Conservation (phyloP, 2,329 filamentous ascomycete species). For the Emergomyces africanus region DNA sequence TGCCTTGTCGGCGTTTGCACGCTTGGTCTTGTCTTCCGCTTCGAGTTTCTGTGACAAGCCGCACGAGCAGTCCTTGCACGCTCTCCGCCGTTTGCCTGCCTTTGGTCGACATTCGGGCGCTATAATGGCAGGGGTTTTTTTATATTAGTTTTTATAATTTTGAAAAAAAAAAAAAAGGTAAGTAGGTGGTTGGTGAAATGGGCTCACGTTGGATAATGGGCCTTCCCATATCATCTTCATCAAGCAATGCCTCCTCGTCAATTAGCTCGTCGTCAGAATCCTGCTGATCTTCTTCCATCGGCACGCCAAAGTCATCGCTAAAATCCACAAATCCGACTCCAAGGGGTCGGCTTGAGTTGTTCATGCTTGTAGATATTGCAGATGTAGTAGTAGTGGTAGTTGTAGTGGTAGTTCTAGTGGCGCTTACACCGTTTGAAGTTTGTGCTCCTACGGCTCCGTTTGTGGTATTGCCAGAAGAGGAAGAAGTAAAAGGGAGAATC, state of each 20-base stretch:
- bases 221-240: constrained; percentile 67
- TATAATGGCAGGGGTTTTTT: constrained; percentile 19
- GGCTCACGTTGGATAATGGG: constrained; percentile 66
- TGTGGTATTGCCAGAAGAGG: background rate
- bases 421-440: constrained; percentile 14
- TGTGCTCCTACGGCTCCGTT: constrained; percentile 13
- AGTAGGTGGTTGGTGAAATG: background rate
- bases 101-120: constrained; percentile 81
- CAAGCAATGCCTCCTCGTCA: constrained; percentile 78
- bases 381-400: background rate
- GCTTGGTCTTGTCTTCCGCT: constrained; percentile 64
- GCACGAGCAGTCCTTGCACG: constrained; percentile 97
- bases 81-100: constrained; percentile 73
- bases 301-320: constrained; percentile 47
- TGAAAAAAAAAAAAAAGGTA: too few relatives aligned
- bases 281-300: constrained; percentile 39
- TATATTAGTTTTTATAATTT: background rate
- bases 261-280: constrained; percentile 71
- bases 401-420: background rate
- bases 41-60: constrained; percentile 76
- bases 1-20: constrained; percentile 49
- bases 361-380: constrained; percentile 23
- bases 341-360: constrained; percentile 32
- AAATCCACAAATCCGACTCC: constrained; percentile 59
- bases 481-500: background rate